phyloP scores from a whole-genome alignment of 176 grass and related monocot species.

The Aechmea fasciata region DNA sequence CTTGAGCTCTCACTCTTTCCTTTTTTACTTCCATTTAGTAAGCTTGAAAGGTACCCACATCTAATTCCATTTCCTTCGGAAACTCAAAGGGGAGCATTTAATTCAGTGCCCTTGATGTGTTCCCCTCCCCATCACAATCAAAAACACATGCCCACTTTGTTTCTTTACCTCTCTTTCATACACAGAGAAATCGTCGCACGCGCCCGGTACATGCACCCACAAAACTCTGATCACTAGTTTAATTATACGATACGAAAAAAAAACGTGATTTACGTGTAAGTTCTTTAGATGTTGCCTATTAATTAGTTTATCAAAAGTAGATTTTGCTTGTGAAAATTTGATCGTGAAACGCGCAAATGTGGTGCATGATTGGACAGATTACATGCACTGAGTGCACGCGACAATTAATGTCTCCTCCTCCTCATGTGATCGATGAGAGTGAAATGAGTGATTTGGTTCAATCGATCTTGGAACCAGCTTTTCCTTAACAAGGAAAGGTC shows the following conservation, averaged over 20 bases:
- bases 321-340: no score
- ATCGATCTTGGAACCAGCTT: constrained; percentile 16
- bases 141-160: constrained; percentile 37
- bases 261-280: background rate
- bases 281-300: background rate
- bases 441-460: background rate
- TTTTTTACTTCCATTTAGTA: constrained; percentile 9
- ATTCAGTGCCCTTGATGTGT: constrained; percentile 62
- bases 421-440: background rate
- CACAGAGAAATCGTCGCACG: background rate
- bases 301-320: no score
- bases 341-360: no score
- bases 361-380: no score
- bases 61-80: constrained; percentile 24
- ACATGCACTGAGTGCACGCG: background rate
- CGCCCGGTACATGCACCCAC: background rate
- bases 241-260: constrained; percentile 10
- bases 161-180: constrained; percentile 16
- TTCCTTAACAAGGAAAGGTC: constrained; percentile 32
- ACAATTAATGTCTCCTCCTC: background rate
- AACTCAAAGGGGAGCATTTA: constrained; percentile 45
- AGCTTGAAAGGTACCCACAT: constrained; percentile 30
- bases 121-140: constrained; percentile 23
- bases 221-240: constrained; percentile 9
- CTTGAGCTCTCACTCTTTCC: background rate